Evolutionary conservation across 371 early-diverging fungal species (phyloP).

Genomic region (Apophysomyces elegans): DNA sequence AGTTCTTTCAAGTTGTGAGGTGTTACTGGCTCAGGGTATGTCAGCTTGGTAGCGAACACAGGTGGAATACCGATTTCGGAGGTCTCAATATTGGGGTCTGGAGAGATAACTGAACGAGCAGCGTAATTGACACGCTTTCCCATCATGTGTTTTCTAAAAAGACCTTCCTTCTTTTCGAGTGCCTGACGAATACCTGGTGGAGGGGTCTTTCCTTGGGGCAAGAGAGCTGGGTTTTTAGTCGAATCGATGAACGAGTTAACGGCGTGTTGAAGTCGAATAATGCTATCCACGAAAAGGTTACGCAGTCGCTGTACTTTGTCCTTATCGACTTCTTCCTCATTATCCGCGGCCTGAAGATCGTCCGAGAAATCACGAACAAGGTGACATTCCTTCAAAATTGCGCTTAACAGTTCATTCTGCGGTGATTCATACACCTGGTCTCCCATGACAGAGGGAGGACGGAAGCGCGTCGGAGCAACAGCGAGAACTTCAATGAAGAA

Average conservation of each 20-base stretch:
- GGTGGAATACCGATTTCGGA: constrained; percentile 99
- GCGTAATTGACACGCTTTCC: constrained; percentile 99
- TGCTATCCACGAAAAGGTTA: constrained; percentile 67
- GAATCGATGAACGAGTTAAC: constrained; percentile 96
- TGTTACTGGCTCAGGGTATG: constrained; percentile 99
- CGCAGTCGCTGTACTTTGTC: constrained; percentile 43
- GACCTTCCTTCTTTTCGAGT: constrained; percentile 99
- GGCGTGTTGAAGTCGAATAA: constrained; percentile 85
- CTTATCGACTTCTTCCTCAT: constrained; percentile 45
- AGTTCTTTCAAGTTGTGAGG: constrained; percentile 93
- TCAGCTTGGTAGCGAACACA: constrained; percentile 96
- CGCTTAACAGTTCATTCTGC: constrained; percentile 87
- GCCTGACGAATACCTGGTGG: constrained; percentile 95
- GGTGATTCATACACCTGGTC: constrained; percentile 94
- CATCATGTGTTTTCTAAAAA: constrained; percentile 99
- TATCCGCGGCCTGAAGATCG: constrained; percentile 38
- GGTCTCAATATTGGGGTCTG: constrained; percentile 99
- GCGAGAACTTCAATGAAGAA: constrained; percentile 97
- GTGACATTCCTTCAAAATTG: constrained; percentile 85
- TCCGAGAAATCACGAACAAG: constrained; percentile 65
- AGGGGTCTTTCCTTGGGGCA: constrained; percentile 57
- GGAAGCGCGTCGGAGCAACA: constrained; percentile 96
- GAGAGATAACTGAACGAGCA: constrained; percentile 99
- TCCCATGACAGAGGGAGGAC: constrained; percentile 91
- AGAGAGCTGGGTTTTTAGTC: constrained; percentile 72